These are phyloP conservation scores for Linum tenue DNA, from an alignment of 345 rosid species.

Conservation along the genomic window DNA sequence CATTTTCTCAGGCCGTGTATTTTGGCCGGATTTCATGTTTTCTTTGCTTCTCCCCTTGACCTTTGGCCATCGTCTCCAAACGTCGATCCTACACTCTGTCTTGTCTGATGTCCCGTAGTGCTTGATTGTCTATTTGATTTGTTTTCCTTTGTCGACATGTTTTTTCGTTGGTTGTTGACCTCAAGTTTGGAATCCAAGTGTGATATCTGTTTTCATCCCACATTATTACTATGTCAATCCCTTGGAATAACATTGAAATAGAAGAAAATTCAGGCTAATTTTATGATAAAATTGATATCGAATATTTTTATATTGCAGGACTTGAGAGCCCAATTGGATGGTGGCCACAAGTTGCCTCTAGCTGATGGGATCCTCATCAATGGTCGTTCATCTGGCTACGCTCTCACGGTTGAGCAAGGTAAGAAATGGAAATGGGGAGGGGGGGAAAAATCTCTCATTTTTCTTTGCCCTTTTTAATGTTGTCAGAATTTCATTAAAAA, in stretches of 20 bases:
- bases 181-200: too few relatives aligned
- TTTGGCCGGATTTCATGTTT: not conserved
- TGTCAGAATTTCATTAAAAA: too few relatives aligned
- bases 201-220: too few relatives aligned
- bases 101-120: not conserved
- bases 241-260: too few relatives aligned
- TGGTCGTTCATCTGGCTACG: constrained; percentile 14
- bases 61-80: not conserved
- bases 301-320: constrained; percentile 1
- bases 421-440: too few relatives aligned
- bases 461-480: not conserved
- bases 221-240: too few relatives aligned
- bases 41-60: not conserved
- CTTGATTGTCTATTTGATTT: too few relatives aligned
- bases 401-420: constrained; percentile 18
- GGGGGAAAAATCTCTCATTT: not conserved
- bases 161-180: too few relatives aligned
- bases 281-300: not conserved
- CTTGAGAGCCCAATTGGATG: constrained; percentile 16
- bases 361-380: constrained; percentile 22
- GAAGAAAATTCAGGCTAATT: too few relatives aligned
- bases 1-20: not conserved
- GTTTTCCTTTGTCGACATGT: too few relatives aligned
- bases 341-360: constrained; percentile 19
- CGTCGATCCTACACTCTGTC: not conserved